Evolutionary conservation across 192 early-diverging fungal genomes (phyloP).

Genomic region (Mortierella alpina): DNA sequence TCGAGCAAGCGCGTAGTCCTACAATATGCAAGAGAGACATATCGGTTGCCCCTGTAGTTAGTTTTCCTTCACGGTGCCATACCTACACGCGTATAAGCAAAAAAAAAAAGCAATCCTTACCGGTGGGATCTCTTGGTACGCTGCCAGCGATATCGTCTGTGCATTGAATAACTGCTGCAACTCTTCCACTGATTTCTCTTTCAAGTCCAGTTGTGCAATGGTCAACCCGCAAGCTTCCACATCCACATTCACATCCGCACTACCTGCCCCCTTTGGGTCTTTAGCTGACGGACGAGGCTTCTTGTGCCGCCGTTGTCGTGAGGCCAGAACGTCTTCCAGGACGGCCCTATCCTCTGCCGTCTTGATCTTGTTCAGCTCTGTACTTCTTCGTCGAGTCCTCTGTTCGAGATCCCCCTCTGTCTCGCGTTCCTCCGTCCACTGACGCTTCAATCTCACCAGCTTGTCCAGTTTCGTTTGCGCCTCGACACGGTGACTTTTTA

Average conservation of each 20-base stretch:
- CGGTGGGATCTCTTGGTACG: conserved; percentile 41
- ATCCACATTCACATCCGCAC: not conserved
- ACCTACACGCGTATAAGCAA: not conserved
- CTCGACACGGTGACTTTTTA: not conserved
- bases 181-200: conserved; percentile 2
- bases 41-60: not conserved
- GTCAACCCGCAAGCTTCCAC: conserved; percentile 21
- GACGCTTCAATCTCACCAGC: conserved; percentile 7
- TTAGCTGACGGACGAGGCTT: too few species aligned
- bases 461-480: conserved; percentile 11
- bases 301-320: not conserved
- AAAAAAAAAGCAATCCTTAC: conserved; percentile 8
- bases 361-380: conserved; percentile 23
- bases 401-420: conserved; percentile 33
- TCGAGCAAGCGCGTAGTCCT: conserved; percentile 38
- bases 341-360: not conserved
- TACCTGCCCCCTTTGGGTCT: too few species aligned
- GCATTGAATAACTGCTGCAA: conserved; percentile 4
- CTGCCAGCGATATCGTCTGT: conserved; percentile 11
- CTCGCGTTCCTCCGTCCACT: conserved; percentile 2
- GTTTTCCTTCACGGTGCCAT: not conserved
- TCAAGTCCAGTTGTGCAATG: conserved; percentile 17
- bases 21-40: not conserved
- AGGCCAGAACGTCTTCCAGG: not conserved
- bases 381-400: conserved; percentile 22